Conservation (phyloP, 2,329 filamentous ascomycete genomes). For the Cladosporium colombiae region DNA sequence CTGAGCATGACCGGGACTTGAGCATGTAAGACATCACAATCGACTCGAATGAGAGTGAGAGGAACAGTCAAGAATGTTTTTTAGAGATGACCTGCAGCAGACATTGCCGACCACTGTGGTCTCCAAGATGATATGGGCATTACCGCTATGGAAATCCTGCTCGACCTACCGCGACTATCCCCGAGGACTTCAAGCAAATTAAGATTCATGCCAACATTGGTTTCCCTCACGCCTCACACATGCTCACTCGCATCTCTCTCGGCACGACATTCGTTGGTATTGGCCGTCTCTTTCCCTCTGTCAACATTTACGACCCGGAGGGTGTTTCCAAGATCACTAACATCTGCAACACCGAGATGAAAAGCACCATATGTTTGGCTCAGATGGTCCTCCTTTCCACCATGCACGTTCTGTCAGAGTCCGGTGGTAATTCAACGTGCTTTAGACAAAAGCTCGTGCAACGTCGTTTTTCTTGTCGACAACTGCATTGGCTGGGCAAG, state of each 20-base stretch:
- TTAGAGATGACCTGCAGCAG: no score
- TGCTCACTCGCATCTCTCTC: background rate
- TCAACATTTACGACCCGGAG: background rate
- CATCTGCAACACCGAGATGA: background rate
- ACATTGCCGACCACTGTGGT: no score
- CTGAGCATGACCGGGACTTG: no score
- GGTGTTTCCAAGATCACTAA: background rate
- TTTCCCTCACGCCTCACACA: background rate
- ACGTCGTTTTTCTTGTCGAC: background rate
- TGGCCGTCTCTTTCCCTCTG: background rate
- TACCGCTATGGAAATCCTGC: no score
- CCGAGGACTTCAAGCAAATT: background rate
- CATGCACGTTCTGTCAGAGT: background rate
- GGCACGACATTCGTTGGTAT: background rate
- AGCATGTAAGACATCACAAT: no score
- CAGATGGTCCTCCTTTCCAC: background rate
- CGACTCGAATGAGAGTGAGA: no score
- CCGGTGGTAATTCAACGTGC: background rate
- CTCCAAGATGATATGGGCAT: no score
- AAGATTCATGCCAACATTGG: background rate
- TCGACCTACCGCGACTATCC: background rate
- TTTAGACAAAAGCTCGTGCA: conserved; percentile 6
- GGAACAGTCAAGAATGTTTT: no score
- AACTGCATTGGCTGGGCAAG: background rate
- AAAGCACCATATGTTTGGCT: background rate